These are phyloP conservation scores for Penicillium frequentans DNA, from an alignment of 2,329 filamentous ascomycete genomes.

Conservation along the genomic window DNA sequence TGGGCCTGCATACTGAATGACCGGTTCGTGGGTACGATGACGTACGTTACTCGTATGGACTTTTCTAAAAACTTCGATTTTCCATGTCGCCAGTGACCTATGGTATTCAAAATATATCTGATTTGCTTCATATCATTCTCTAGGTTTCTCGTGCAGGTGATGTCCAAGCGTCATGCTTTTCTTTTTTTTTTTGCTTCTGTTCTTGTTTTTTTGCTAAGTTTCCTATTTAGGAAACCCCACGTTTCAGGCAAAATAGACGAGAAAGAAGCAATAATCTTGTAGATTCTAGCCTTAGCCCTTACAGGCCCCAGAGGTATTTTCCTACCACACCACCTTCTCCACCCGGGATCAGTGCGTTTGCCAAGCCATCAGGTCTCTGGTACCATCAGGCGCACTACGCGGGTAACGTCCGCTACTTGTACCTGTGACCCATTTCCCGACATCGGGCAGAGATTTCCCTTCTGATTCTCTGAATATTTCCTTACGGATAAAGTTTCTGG, in stretches of 20 bases:
- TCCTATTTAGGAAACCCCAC: constrained; percentile 8
- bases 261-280: not conserved
- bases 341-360: not conserved
- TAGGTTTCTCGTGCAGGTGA: not conserved
- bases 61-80: no score
- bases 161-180: not conserved
- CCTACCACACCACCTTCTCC: not conserved
- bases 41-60: not conserved
- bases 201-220: not conserved
- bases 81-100: not conserved
- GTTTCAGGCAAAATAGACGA: constrained; percentile 17
- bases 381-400: not conserved
- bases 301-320: constrained; percentile 1
- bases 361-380: not conserved
- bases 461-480: not conserved
- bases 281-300: not conserved
- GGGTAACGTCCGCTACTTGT: not conserved
- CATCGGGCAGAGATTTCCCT: not conserved
- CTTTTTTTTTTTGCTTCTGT: not conserved
- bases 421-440: not conserved
- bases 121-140: not conserved
- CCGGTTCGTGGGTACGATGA: constrained; percentile 5
- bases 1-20: not conserved
- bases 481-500: not conserved
- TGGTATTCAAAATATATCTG: not conserved